Base-by-base conservation (phyloP, 495 filamentous ascomycete genomes). In the Penicillium soppii region DNA sequence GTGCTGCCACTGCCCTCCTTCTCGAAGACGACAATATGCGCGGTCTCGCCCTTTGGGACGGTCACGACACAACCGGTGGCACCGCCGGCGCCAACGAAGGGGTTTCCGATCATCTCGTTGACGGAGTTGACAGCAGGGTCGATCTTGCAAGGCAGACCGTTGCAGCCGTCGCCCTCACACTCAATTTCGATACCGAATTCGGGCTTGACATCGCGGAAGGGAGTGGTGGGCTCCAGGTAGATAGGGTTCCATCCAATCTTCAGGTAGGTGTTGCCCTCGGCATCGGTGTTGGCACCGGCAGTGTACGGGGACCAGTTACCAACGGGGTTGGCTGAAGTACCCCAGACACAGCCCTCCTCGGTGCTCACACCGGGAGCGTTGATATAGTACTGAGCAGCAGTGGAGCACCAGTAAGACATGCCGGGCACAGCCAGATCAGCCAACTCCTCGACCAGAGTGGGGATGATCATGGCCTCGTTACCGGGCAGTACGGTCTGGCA, bases 381-480 rank as follows among this genome's bases (percentile, higher is more conserved):
- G 75, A 91, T 80, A 58, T 92, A 92, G 70, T 76, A 92, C 83
- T 94, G 89, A 42, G 89, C 85, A 56, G 88, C 80, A 16, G 88
- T 91, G 25, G 65, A 58, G 51, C 74, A 82, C 88, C 88, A 94
- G 66, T 92, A 92, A 47, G 68, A 74, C 20, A 74, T 66, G 38
- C 79, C 86, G 3, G 89, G 89, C 37, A 92, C 87, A 44, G 89
- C 88, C 30, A 94, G 69, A 32, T 77, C 80, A 7, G 71, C 68
- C 12, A 69, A 53, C 16, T 65, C 60, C 25, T 73, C 53, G 27
- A 92, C 83, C 56, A 83, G 62, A 23, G 86, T 91, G 10, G 88
- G 87, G 62, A 92, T 94, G 54, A 91, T 72, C 89, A 94, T 94
- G 46, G 87, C 85, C 70, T 94, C 89, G 62, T 90, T 89, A n/a